phyloP scores from a whole-genome alignment of 345 rosid species.

The Hibiscus trionum region DNA sequence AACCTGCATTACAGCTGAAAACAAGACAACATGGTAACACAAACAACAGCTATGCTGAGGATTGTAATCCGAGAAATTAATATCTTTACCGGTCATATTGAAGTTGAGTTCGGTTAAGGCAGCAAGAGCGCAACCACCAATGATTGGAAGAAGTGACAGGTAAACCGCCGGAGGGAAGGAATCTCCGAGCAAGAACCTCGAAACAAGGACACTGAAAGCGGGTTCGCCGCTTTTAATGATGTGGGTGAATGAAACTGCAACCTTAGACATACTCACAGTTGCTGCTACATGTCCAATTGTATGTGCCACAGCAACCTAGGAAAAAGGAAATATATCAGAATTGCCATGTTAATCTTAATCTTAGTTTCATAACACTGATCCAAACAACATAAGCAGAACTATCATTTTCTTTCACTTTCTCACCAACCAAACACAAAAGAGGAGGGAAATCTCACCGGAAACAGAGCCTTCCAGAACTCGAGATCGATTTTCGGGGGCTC shows the following conservation, averaged over 20 bases:
- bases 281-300: conserved; percentile 99
- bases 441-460: conserved; percentile 68
- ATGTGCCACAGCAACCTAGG: conserved; percentile 95
- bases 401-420: conserved; percentile 13
- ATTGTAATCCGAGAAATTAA: background rate
- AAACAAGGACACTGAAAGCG: conserved; percentile 90
- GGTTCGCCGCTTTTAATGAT: conserved; percentile 99
- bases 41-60: background rate
- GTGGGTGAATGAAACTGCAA: conserved; percentile 98
- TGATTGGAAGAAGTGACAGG: conserved; percentile 78
- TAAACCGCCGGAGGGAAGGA: conserved; percentile 74
- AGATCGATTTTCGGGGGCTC: conserved; percentile 81
- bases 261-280: conserved; percentile 99
- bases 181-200: conserved; percentile 85
- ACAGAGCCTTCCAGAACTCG: conserved; percentile 87
- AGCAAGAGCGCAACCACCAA: conserved; percentile 96
- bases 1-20: background rate
- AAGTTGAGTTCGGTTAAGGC: conserved; percentile 98
- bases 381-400: background rate
- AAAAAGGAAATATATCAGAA: background rate
- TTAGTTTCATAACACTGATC: too few relatives aligned
- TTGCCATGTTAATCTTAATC: too few relatives aligned
- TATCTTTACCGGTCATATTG: conserved; percentile 72
- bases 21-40: background rate
- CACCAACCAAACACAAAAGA: conserved; percentile 24